These are phyloP conservation scores for Neonectria punicea DNA, from an alignment of 2,329 filamentous ascomycete genomes.

Conservation along the genomic window DNA sequence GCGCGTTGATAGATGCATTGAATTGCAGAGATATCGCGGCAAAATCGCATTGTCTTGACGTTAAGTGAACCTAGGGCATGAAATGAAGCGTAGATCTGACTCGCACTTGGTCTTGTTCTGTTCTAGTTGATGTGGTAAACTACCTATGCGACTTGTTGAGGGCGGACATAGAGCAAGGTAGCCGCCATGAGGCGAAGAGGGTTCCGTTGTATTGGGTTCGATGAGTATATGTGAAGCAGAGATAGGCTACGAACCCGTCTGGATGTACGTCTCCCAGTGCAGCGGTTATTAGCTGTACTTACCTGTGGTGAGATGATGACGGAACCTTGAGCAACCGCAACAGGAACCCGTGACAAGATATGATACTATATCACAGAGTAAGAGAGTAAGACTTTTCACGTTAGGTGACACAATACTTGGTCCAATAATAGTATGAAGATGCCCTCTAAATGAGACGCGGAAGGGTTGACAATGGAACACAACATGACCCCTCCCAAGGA, in stretches of 20 bases:
- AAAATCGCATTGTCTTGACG: not conserved
- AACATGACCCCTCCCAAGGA: not conserved
- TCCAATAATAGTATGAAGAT: not conserved
- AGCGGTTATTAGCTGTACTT: not conserved
- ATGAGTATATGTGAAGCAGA: no score
- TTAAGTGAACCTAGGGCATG: not conserved
- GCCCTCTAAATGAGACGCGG: not conserved
- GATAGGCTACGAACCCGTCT: no score
- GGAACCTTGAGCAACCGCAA: not conserved
- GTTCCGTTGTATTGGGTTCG: no score
- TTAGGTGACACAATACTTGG: not conserved
- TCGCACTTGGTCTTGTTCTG: not conserved
- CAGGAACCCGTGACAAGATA: not conserved
- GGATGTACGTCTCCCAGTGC: not conserved
- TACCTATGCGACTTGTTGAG: no score
- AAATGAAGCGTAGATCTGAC: not conserved
- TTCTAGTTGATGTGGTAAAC: not conserved
- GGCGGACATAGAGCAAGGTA: no score
- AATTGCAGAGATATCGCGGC: slow-evolving; percentile 31
- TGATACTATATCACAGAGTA: not conserved
- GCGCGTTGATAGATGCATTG: slow-evolving; percentile 35
- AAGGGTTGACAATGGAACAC: not conserved
- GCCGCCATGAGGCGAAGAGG: no score
- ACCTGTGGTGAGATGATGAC: not conserved
- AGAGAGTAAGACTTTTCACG: not conserved